Evolutionary conservation across 2,329 filamentous ascomycete genomes (phyloP).

Genomic region (Fusarium sp.): DNA sequence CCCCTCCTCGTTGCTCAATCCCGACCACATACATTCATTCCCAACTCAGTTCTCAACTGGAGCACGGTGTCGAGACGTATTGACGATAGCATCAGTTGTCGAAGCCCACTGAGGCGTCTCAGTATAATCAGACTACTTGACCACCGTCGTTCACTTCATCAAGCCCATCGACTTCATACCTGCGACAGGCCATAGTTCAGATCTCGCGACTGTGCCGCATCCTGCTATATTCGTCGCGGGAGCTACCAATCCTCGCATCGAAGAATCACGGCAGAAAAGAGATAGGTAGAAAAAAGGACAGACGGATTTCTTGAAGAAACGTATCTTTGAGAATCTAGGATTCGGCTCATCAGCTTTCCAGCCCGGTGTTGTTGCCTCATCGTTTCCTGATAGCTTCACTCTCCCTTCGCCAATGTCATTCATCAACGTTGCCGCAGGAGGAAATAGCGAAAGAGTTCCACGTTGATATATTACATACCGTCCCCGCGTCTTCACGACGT

Average conservation of each 20-base stretch:
- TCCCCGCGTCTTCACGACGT: slow-evolving; percentile 43
- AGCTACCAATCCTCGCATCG: slow-evolving; percentile 4
- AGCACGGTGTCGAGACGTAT: slow-evolving; percentile 13
- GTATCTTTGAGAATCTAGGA: slow-evolving; percentile 7
- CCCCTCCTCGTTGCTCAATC: slow-evolving; percentile 35
- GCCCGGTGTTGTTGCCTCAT: background rate
- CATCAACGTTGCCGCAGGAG: slow-evolving; percentile 11
- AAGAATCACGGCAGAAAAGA: background rate
- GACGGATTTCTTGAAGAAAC: background rate
- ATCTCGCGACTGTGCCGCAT: slow-evolving; percentile 31
- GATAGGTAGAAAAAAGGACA: background rate
- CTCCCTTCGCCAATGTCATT: slow-evolving; percentile 27
- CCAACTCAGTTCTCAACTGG: slow-evolving; percentile 11
- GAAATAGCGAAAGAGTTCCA: slow-evolving; percentile 2
- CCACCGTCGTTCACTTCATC: slow-evolving; percentile 5
- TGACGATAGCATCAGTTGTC: slow-evolving; percentile 6
- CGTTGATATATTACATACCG: slow-evolving; percentile 3
- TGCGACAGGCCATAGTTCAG: slow-evolving; percentile 1
- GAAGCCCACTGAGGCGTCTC: background rate
- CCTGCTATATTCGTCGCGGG: slow-evolving; percentile 13
- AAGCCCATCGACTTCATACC: slow-evolving; percentile 1
- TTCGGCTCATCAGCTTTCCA: background rate
- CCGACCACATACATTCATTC: slow-evolving; percentile 35
- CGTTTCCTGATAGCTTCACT: slow-evolving; percentile 5
- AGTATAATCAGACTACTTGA: background rate